Evolutionary conservation across 139 green algal genomes (phyloP).

Genomic region (Diplosphaera chodatii): DNA sequence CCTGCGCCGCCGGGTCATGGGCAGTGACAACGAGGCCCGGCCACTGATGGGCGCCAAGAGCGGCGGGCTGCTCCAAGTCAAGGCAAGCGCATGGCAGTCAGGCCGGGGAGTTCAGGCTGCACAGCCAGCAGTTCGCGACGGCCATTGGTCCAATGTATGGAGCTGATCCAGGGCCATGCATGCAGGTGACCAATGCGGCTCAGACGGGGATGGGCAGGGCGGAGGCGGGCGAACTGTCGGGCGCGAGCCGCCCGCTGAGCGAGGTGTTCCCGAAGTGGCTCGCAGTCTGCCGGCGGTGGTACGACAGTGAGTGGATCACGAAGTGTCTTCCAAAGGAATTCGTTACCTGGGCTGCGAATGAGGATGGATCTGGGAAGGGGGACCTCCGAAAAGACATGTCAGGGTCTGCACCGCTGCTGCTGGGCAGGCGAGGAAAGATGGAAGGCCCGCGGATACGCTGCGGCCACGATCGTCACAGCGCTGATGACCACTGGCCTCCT

Average conservation of each 20-base stretch:
- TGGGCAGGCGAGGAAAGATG: constrained; percentile 33
- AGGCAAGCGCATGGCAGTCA: too few species aligned
- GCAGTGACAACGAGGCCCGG: not conserved
- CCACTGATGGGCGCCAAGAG: not conserved
- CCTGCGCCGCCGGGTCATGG: too few species aligned
- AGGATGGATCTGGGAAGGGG: too few species aligned
- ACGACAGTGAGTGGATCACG: constrained; percentile 21
- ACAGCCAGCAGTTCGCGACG: too few species aligned
- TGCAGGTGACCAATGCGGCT: not conserved
- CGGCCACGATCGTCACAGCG: constrained; percentile 24
- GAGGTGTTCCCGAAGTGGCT: constrained; percentile 22
- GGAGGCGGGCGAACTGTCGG: not conserved
- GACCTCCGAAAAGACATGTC: too few species aligned
- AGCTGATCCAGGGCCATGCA: too few species aligned
- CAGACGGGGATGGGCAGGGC: not conserved
- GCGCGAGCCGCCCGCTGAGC: not conserved
- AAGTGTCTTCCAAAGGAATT: too few species aligned
- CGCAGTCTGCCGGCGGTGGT: constrained; percentile 23
- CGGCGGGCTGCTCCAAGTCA: not conserved
- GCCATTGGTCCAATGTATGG: too few species aligned
- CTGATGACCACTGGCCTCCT: constrained; percentile 42
- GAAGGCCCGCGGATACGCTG: constrained; percentile 23
- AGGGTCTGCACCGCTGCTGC: too few species aligned
- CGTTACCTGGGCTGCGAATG: too few species aligned
- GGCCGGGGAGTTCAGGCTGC: too few species aligned